phyloP scores from a whole-genome alignment of 805 yeast genomes.

The Maudiozyma turicensis region DNA sequence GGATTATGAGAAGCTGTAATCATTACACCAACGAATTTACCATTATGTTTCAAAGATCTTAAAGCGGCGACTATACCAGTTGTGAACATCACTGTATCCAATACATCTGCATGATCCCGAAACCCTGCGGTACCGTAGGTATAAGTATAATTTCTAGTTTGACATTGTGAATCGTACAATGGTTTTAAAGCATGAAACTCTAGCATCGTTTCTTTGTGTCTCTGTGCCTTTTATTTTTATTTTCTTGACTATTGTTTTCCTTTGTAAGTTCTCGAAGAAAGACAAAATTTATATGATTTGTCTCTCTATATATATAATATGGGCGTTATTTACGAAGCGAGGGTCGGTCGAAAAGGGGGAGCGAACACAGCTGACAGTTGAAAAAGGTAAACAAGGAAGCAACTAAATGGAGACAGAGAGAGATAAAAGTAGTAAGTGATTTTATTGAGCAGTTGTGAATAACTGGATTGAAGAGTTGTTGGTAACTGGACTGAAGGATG shows the following conservation, averaged over 20 bases:
- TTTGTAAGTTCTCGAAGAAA: too few species aligned
- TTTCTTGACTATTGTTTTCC: too few species aligned
- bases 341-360: too few species aligned
- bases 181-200: slow-evolving; percentile 7
- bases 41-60: slow-evolving; percentile 61
- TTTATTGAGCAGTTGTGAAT: too few species aligned
- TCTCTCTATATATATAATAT: too few species aligned
- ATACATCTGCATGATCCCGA: slow-evolving; percentile 55
- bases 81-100: slow-evolving; percentile 76
- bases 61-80: slow-evolving; percentile 77
- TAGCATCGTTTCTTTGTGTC: background rate
- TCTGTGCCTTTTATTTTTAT: background rate
- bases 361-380: too few species aligned
- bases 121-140: slow-evolving; percentile 98
- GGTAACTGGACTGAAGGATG: background rate
- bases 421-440: too few species aligned
- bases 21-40: slow-evolving; percentile 86
- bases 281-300: too few species aligned
- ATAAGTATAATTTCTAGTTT: slow-evolving; percentile 35
- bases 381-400: too few species aligned
- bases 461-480: background rate
- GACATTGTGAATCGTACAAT: slow-evolving; percentile 27
- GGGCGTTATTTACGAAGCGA: too few species aligned
- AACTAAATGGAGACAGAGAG: too few species aligned
- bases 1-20: slow-evolving; percentile 95